A percentile compares a stretch with the other conserved stretches of the same genome.
Evolutionary conservation across 129 eudicot species (phyloP).

Genomic region (Arctium lappa): DNA sequence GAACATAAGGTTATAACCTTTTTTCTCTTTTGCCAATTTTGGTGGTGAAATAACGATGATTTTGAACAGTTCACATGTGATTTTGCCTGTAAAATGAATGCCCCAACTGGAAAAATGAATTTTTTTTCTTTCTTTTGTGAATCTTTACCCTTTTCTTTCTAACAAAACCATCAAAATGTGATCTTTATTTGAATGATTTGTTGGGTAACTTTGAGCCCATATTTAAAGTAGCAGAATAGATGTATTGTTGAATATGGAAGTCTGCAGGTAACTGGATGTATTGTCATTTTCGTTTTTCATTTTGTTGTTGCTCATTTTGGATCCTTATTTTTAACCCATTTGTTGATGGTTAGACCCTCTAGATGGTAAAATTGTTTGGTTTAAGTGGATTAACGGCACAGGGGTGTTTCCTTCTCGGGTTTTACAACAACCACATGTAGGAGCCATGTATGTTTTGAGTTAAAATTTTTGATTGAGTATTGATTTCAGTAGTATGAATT

Average conservation of each 20-base stretch:
- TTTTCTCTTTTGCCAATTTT: background rate
- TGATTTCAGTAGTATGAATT: no score
- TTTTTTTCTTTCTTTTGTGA: background rate
- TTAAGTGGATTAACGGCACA: no score
- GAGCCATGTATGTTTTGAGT: no score
- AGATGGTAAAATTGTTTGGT: no score
- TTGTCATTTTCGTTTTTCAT: background rate
- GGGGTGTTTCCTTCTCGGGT: no score
- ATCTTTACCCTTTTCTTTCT: background rate
- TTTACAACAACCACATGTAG: no score
- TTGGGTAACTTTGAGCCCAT: background rate
- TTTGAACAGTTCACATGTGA: background rate
- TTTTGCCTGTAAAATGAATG: slow-evolving; percentile 2
- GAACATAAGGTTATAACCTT: background rate
- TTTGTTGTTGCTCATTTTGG: background rate
- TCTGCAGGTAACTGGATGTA: background rate
- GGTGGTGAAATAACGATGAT: slow-evolving; percentile 4
- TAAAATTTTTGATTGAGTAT: no score
- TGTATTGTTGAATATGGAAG: background rate
- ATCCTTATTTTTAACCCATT: background rate
- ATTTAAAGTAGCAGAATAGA: background rate
- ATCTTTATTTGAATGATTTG: background rate
- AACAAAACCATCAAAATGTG: background rate
- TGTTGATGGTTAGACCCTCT: background rate
- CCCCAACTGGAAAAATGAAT: background rate